Conservation (phyloP, 768 basidiomycete genomes). For the Lactarius tabidus region DNA sequence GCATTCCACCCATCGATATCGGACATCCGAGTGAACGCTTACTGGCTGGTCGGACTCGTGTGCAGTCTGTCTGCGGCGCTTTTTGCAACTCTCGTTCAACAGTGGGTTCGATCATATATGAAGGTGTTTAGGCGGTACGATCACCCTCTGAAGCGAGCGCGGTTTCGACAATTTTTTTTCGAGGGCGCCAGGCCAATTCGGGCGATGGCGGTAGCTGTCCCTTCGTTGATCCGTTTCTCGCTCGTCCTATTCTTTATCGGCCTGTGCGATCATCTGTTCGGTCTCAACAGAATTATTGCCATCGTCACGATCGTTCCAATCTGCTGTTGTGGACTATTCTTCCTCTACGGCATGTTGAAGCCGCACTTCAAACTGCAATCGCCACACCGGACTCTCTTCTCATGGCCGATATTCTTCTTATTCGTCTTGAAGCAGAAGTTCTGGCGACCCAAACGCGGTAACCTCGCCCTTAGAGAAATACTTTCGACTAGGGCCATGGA, state of each 20-base stretch:
- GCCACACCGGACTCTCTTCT: not conserved
- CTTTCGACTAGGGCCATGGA: not conserved
- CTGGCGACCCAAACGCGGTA: not conserved
- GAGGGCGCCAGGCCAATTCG: not conserved
- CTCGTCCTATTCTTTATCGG: constrained; percentile 7
- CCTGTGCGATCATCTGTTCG: not conserved
- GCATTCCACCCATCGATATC: not conserved
- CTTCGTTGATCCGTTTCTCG: not conserved
- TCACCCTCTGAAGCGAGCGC: not conserved
- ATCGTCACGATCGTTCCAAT: not conserved
- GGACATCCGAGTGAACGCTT: not conserved
- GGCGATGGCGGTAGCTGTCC: not conserved
- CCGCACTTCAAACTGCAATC: not conserved
- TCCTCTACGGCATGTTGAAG: not conserved
- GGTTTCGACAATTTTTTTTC: not conserved
- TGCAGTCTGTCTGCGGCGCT: constrained; percentile 8
- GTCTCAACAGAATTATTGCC: not conserved
- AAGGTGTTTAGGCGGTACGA: not conserved
- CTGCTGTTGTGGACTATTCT: not conserved
- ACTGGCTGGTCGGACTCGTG: not conserved
- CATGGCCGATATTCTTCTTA: not conserved
- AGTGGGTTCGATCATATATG: constrained; percentile 3
- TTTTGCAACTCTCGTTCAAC: constrained; percentile 1
- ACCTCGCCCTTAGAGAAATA: not conserved
- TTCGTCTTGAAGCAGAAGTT: not conserved